Percentiles rank a stretch among this genome's conserved stretches.
These are phyloP conservation scores for Furcasterigmium furcatum DNA, from an alignment of 2,329 filamentous ascomycete species.

Conservation along the genomic window DNA sequence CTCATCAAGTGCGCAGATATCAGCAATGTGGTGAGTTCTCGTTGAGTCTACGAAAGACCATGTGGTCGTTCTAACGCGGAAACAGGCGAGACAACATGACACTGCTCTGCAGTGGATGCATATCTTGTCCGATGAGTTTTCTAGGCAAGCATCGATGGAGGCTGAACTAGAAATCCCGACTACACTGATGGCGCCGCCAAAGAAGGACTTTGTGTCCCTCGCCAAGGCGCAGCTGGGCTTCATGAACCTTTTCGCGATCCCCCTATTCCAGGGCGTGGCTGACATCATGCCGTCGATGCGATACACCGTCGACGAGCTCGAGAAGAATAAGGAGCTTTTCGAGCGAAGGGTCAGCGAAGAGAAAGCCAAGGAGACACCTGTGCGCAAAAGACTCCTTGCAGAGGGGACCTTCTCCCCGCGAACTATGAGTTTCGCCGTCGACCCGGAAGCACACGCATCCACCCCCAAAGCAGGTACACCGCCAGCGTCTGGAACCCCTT, in stretches of 20 bases:
- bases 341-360: constrained; percentile 64
- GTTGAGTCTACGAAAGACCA: constrained; percentile 14
- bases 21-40: constrained; percentile 81
- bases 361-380: constrained; percentile 46
- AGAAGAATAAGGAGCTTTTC: constrained; percentile 73
- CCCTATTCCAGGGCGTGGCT: constrained; percentile 83
- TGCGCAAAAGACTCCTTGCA: constrained; percentile 27
- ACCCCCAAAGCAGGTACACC: constrained; percentile 11
- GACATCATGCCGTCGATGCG: constrained; percentile 82
- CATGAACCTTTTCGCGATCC: constrained; percentile 93
- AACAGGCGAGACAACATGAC: constrained; percentile 77
- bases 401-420: constrained; percentile 42
- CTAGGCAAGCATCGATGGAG: constrained; percentile 91
- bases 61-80: not conserved
- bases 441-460: constrained; percentile 5
- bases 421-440: constrained; percentile 36
- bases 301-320: constrained; percentile 80
- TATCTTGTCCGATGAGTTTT: constrained; percentile 93
- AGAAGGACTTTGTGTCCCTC: constrained; percentile 78
- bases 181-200: constrained; percentile 79
- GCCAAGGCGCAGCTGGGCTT: constrained; percentile 89
- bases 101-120: constrained; percentile 86
- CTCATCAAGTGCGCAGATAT: constrained; percentile 98
- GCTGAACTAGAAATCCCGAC: constrained; percentile 81
- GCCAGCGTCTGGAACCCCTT: constrained; percentile 8